Base-by-base conservation (phyloP, 1,139 yeast genomes). In the Debaryomyces subglobosus region DNA sequence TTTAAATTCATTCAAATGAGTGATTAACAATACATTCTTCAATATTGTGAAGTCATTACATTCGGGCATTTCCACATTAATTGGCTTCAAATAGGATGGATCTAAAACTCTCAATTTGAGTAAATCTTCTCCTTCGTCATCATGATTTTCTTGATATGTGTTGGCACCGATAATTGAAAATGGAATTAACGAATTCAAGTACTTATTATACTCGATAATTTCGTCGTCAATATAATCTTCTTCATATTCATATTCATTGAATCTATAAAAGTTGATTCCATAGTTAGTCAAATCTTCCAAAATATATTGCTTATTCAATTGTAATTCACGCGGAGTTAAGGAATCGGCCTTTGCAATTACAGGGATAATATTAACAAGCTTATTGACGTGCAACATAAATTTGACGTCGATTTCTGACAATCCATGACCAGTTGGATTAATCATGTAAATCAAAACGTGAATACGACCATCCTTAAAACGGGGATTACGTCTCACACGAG, bases 1-100 rank as follows among this genome's bases (percentile, higher is more conserved):
- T 64, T 85, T 86, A 58, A 86, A 79, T 55, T 86, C 92, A 63
- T 86, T 87, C 60, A 86, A 73, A 65, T 86, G 92, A n/a, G 92
- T 86, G 38, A 89, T 89, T 55, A 86, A 74, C 52, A 86, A 67
- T 5, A 85, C 85, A 50, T 85, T 82, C 64, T 84, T 85, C 63
- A 86, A 75, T 47, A 79, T 74, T 10, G 86, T 76, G 59, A 86
- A 86, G 63, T 86, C 91, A 53, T 85, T 83, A 52, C 73, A 72
- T 16, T 72, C 77, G 2, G 83, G 77, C 62, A 83, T 81, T 57
- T 82, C 86, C 46, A 82, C 67, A 53, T 76, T 75, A 53, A 76
- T 68, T 5, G 78, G 78, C 50, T 68, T 69, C 35, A 72, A 53
- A 53, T 70, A 60, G 35, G 59, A 53, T 4, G 74, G 72, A 49